These are phyloP conservation scores for Pichia cephalocereana DNA, from an alignment of 805 yeast genomes.

Conservation along the genomic window DNA sequence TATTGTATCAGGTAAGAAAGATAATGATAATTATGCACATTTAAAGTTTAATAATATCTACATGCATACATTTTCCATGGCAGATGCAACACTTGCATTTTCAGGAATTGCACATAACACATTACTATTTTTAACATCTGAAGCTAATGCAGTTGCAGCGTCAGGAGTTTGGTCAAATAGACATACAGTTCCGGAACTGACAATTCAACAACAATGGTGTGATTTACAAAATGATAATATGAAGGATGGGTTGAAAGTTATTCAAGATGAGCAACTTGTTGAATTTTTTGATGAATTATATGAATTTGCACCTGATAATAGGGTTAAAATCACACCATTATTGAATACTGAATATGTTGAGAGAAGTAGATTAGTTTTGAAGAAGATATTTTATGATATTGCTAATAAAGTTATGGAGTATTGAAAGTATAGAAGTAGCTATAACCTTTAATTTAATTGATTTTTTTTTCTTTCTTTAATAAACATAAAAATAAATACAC, in stretches of 20 bases:
- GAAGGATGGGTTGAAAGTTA: background rate
- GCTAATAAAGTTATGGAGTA: background rate
- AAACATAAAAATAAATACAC: too few species aligned
- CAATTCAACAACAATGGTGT: background rate
- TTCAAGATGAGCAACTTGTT: background rate
- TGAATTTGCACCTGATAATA: constrained; percentile 5
- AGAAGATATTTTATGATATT: constrained; percentile 1
- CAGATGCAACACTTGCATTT: constrained; percentile 34
- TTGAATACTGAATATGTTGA: background rate
- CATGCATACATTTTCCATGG: constrained; percentile 28
- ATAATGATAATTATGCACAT: constrained; percentile 6
- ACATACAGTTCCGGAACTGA: too few species aligned
- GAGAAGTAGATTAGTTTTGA: background rate
- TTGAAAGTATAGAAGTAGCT: background rate
- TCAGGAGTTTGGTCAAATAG: constrained; percentile 43
- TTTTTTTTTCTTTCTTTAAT: too few species aligned
- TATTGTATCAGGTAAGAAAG: constrained; percentile 25
- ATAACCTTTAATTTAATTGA: too few species aligned
- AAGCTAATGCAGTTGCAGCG: constrained; percentile 40
- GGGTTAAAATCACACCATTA: background rate
- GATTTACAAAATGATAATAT: background rate
- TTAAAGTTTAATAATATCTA: constrained; percentile 16
- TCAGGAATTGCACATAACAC: constrained; percentile 34
- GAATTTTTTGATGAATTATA: constrained; percentile 2
- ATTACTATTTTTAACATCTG: constrained; percentile 39